Base-by-base conservation (phyloP, 768 basidiomycete species). In the Lactarius sp. region DNA sequence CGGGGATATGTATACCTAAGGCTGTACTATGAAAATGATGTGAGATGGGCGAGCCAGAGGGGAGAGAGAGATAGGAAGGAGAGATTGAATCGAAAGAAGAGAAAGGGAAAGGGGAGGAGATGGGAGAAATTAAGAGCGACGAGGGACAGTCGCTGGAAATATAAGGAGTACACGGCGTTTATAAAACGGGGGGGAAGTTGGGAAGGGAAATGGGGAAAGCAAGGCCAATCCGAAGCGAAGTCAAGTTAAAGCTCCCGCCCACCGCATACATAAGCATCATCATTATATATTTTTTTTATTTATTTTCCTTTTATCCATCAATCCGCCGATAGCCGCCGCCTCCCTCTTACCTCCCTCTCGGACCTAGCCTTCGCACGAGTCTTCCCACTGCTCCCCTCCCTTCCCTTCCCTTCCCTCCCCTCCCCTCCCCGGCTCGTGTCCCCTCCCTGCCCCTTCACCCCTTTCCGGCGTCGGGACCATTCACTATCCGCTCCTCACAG, bases 111-210 rank as follows among this genome's bases (percentile, higher is more conserved):
- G 50, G 22, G 52, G 33, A 20, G 52, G 46, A 22, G 36, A 33
- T 36, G 52, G 47, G 58, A 56, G 34, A 47, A 64, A 60, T 59
- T 59, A 60, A 56, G 63, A 60, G 51, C n/a, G 37, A 59, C 37
- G 62, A 57, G 61, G 61, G 52, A 20, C 42, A n/a, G 62, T 53
- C 62, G 62, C 52, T 60, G 52, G 33, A 47, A 53, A 64, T 64
- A 64, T 60, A 60, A 44, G 22, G 53, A 64, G 10, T 54, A 50
- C 58, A 55, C 63, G 63, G 63, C 58, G 58, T 64, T 64, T 60
- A 64, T 22, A 22, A 49, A 50, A 55, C 27, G 52, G 61, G 42
- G 36, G 20, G 34, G n/a, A 51, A 37, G 52, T 2, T 20, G 39
- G 31, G 47, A 44, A 34, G 27, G 59, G 60, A 27, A 27, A 27